These are phyloP conservation scores for Debaryomycetaceae sp. DNA, from an alignment of 1,139 yeast genomes.

Conservation along the genomic window DNA sequence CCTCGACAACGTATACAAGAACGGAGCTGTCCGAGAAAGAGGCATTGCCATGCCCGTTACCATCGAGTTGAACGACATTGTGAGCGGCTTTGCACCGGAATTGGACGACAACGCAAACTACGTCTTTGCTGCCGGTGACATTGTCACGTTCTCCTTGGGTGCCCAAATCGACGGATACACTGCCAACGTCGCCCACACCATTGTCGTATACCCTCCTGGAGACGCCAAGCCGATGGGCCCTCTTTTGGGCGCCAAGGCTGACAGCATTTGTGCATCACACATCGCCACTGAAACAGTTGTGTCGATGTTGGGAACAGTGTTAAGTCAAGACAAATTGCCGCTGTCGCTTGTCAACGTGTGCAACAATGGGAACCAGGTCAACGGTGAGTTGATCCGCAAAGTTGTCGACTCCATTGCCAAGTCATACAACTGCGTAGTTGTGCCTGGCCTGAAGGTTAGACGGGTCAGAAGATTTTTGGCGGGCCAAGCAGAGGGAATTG, in stretches of 20 bases:
- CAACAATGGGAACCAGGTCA: conserved; percentile 34
- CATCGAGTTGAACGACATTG: conserved; percentile 77
- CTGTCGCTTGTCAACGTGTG: conserved; percentile 27
- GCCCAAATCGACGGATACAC: conserved; percentile 96
- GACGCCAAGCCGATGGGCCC: conserved; percentile 64
- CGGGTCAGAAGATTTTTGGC: conserved; percentile 89
- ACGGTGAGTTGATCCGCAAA: conserved; percentile 65
- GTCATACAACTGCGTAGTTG: conserved; percentile 75
- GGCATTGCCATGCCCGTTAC: conserved; percentile 92
- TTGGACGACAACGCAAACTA: conserved; percentile 56
- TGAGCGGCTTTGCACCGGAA: conserved; percentile 83
- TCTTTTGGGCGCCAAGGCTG: conserved; percentile 78
- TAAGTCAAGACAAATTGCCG: conserved; percentile 73
- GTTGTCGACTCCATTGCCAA: conserved; percentile 80
- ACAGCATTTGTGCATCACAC: conserved; percentile 84
- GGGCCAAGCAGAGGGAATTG: conserved; percentile 90
- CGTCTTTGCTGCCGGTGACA: conserved; percentile 69
- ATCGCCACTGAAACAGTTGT: conserved; percentile 82
- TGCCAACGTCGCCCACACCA: conserved; percentile 77
- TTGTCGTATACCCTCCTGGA: conserved; percentile 74
- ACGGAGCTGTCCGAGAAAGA: conserved; percentile 55
- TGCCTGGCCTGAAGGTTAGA: conserved; percentile 90
- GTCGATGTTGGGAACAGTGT: conserved; percentile 66
- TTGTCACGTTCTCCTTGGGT: conserved; percentile 78
- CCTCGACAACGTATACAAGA: conserved; percentile 49